phyloP scores from a whole-genome alignment of 495 filamentous ascomycete genomes.

The Xylaria acuta region DNA sequence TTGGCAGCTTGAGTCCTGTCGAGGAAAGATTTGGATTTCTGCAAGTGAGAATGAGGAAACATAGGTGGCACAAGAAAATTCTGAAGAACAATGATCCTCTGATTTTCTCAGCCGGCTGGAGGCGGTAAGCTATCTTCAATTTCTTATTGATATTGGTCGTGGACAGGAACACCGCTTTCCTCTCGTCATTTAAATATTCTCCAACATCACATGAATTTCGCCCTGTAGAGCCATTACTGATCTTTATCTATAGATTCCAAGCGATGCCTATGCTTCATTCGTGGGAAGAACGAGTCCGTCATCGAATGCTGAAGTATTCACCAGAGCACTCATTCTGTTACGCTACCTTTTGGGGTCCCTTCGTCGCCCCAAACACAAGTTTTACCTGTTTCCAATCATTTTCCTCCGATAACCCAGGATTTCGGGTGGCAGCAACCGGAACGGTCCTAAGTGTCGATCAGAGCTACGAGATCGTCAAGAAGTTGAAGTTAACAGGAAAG shows the following conservation, averaged over 20 bases:
- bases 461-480: conserved; percentile 96
- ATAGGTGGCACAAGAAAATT: conserved; percentile 99
- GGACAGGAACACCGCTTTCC: neutral
- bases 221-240: conserved; percentile 7
- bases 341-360: conserved; percentile 90
- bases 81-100: conserved; percentile 96
- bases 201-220: neutral
- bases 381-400: conserved; percentile 94
- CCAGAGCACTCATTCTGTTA: conserved; percentile 99
- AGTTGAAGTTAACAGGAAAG: conserved; percentile 89
- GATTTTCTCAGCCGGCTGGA: conserved; percentile 97
- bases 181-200: neutral
- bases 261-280: conserved; percentile 91
- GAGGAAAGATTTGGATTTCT: conserved; percentile 96
- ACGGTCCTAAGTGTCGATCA: conserved; percentile 93
- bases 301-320: conserved; percentile 97
- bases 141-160: neutral
- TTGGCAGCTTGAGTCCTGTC: conserved; percentile 87
- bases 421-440: conserved; percentile 92
- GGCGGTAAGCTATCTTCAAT: conserved; percentile 42
- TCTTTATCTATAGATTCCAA: conserved; percentile 69
- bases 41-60: conserved; percentile 93
- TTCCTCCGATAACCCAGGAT: conserved; percentile 84
- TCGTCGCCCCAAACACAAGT: conserved; percentile 93
- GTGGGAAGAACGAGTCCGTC: conserved; percentile 88